These are phyloP conservation scores for Chamaecyparis obtusa DNA, from an alignment of 75 land plant genomes.

Conservation along the genomic window DNA sequence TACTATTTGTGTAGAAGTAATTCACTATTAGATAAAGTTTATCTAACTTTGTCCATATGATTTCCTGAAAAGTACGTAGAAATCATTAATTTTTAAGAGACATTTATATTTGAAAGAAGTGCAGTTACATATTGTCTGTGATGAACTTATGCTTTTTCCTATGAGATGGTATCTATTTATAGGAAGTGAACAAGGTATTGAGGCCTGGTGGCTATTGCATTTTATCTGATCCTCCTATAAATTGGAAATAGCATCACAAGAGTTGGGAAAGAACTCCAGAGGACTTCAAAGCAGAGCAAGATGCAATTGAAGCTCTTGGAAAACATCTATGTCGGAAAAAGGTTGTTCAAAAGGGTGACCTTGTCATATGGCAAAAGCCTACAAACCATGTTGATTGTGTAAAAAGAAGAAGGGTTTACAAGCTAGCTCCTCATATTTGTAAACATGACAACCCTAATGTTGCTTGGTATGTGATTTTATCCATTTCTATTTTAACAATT, in stretches of 20 bases:
- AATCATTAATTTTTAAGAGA: too few relatives aligned
- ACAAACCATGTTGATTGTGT: conserved; percentile 14
- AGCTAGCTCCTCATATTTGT: conserved; percentile 38
- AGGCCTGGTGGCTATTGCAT: conserved; percentile 78
- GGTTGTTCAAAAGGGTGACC: conserved; percentile 34
- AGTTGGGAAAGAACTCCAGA: conserved; percentile 54
- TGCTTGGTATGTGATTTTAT: conserved; percentile 30
- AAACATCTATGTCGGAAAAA: conserved; percentile 48
- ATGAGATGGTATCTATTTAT: conserved; percentile 47
- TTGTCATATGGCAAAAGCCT: too few relatives aligned
- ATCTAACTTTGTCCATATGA: too few relatives aligned
- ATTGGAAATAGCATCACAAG: conserved; percentile 43
- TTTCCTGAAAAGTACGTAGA: too few relatives aligned
- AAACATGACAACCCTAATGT: conserved; percentile 35
- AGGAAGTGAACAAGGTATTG: conserved; percentile 64
- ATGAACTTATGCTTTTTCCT: too few relatives aligned
- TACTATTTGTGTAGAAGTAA: too few relatives aligned
- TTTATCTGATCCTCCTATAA: conserved; percentile 67
- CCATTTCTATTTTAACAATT: too few relatives aligned
- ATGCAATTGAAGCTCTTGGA: conserved; percentile 44
- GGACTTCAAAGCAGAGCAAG: conserved; percentile 41
- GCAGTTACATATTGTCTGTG: too few relatives aligned
- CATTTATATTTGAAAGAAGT: too few relatives aligned
- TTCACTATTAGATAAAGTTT: too few relatives aligned
- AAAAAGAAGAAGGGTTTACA: conserved; percentile 13